Conservation (phyloP, 75 land plant species). For the Picea glauca region DNA sequence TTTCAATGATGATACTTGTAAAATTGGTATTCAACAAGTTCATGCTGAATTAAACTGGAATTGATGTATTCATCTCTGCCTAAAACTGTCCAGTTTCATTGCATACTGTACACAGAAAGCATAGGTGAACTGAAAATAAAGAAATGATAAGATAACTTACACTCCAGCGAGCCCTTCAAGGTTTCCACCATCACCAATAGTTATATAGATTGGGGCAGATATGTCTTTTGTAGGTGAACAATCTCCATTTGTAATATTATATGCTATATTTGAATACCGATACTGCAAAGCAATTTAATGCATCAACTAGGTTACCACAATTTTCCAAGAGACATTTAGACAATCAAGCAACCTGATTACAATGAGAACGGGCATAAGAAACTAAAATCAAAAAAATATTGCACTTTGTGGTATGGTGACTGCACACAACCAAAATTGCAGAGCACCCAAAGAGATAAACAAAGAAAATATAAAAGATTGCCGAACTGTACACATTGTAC, state of each 20-base stretch:
- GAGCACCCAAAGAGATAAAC: no score
- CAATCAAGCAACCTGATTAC: neutral
- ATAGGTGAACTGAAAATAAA: neutral
- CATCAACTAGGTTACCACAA: neutral
- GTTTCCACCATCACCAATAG: constrained; percentile 98
- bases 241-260: constrained; percentile 65
- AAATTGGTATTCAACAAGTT: neutral
- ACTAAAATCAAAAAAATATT: neutral
- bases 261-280: constrained; percentile 73
- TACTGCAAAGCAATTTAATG: constrained; percentile 40
- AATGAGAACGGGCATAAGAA: neutral
- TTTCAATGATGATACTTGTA: neutral
- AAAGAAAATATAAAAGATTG: no score
- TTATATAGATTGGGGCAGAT: constrained; percentile 84
- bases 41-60: neutral
- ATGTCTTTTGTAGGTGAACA: constrained; percentile 58
- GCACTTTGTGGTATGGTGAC: neutral
- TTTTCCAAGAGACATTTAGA: neutral
- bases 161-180: constrained; percentile 87
- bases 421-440: neutral
- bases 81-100: neutral
- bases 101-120: neutral
- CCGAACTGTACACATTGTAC: neutral
- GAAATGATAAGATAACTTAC: constrained; percentile 25
- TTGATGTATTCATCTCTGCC: neutral